Conservation (phyloP, 169 alveolate species). For the Plasmodium falciparum region DNA sequence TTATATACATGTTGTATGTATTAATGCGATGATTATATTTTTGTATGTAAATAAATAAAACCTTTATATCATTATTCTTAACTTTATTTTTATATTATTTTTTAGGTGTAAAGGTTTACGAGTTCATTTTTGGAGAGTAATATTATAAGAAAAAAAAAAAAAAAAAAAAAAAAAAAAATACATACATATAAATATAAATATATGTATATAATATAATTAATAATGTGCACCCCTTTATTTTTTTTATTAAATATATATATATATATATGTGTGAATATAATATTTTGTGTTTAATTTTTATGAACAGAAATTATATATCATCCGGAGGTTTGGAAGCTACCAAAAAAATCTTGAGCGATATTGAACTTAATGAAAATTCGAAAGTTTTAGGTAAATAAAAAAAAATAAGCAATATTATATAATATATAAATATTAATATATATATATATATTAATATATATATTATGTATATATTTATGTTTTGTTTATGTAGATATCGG, state of each 20-base stretch:
- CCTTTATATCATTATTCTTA: too few species aligned
- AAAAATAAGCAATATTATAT: too few species aligned
- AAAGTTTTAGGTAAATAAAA: slow-evolving; percentile 28
- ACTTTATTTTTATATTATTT: not conserved
- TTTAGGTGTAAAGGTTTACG: slow-evolving; percentile 38
- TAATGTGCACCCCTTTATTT: not conserved
- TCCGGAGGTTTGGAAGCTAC: slow-evolving; percentile 53
- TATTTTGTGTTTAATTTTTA: not conserved
- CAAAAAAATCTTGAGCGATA: slow-evolving; percentile 45
- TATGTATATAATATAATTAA: not conserved
- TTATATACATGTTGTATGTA: not conserved
- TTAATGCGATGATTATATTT: not conserved
- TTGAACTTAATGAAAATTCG: slow-evolving; percentile 37
- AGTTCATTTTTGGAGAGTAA: slow-evolving; percentile 65
- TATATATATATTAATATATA: not conserved
- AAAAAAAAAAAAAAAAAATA: slow-evolving; percentile 3
- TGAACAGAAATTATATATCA: slow-evolving; percentile 31
- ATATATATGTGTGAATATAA: not conserved
- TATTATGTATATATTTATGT: not conserved
- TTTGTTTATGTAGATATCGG: slow-evolving; percentile 32
- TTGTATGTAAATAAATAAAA: not conserved
- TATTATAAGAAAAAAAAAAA: not conserved
- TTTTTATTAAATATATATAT: not conserved
- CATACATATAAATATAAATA: not conserved
- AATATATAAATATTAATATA: not conserved